Conservation (phyloP, 2,329 filamentous ascomycete species). For the Botryosphaeria dothidea region DNA sequence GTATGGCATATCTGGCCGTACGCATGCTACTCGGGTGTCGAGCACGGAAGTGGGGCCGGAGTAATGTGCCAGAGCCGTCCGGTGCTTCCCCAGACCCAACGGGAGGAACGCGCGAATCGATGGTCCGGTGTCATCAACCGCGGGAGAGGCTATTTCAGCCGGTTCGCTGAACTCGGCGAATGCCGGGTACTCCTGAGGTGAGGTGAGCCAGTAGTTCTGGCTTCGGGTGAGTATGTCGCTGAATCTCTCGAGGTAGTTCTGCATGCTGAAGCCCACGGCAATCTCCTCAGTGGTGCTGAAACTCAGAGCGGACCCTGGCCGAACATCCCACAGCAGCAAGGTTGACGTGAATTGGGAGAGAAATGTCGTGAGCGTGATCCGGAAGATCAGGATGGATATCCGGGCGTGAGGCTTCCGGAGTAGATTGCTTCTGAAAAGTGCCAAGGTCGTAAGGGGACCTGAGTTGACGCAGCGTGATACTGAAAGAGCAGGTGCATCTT, state of each 20-base stretch:
- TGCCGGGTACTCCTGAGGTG: neutral
- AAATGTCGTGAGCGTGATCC: neutral
- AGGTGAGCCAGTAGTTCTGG: neutral
- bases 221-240: neutral
- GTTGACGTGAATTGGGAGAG: neutral
- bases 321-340: neutral
- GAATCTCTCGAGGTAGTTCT: neutral
- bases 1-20: neutral
- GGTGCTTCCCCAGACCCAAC: neutral
- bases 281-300: neutral
- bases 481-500: neutral
- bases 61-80: neutral
- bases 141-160: neutral
- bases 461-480: neutral
- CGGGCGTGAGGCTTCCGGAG: neutral
- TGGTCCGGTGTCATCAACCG: neutral
- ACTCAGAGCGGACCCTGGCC: neutral
- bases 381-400: neutral
- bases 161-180: neutral
- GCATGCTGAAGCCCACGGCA: neutral
- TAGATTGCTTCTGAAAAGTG: neutral
- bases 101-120: neutral
- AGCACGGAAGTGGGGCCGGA: neutral
- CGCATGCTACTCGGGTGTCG: neutral
- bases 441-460: neutral